phyloP scores from a whole-genome alignment of 1,284 basidiomycete genomes.

The Trichosporon sp. region DNA sequence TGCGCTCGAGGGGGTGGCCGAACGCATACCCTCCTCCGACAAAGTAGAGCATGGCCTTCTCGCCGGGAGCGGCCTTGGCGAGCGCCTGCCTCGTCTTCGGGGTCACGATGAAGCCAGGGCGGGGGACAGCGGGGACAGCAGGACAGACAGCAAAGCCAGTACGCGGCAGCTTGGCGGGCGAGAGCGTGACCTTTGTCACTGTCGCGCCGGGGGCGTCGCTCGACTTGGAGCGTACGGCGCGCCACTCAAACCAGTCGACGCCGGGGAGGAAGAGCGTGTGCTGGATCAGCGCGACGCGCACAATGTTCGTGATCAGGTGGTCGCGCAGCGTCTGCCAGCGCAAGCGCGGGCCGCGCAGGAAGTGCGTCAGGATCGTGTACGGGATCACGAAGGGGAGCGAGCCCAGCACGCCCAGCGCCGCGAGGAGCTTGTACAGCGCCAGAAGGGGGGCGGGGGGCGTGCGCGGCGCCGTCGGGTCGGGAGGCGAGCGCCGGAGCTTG shows the following conservation, averaged over 20 bases:
- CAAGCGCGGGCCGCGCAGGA: constrained; percentile 9
- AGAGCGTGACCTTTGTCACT: constrained; percentile 10
- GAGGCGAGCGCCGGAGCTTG: constrained; percentile 15
- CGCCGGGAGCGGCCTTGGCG: constrained; percentile 17
- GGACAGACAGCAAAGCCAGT: not conserved
- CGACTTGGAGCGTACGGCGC: not conserved
- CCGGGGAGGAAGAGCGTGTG: constrained; percentile 16
- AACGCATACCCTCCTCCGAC: constrained; percentile 26
- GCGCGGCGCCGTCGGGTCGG: constrained; percentile 20
- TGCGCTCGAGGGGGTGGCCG: constrained; percentile 29
- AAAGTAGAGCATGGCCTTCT: constrained; percentile 23
- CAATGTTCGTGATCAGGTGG: constrained; percentile 13
- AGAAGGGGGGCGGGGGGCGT: constrained; percentile 16
- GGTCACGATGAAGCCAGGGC: not conserved
- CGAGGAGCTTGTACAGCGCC: not conserved
- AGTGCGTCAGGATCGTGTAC: constrained; percentile 18
- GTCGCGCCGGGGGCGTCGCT: not conserved
- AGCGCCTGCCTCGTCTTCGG: not conserved
- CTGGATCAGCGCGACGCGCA: constrained; percentile 19
- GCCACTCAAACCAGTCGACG: constrained; percentile 7
- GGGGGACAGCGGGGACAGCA: not conserved
- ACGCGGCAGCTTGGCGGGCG: not conserved
- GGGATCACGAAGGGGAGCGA: constrained; percentile 22
- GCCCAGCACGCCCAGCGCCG: not conserved
- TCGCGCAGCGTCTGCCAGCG: constrained; percentile 9